Evolutionary conservation across 805 yeast genomes (phyloP), one percentile per base, ranked within the genome.

Genomic region (Schizosaccharomyces osmophilus): DNA sequence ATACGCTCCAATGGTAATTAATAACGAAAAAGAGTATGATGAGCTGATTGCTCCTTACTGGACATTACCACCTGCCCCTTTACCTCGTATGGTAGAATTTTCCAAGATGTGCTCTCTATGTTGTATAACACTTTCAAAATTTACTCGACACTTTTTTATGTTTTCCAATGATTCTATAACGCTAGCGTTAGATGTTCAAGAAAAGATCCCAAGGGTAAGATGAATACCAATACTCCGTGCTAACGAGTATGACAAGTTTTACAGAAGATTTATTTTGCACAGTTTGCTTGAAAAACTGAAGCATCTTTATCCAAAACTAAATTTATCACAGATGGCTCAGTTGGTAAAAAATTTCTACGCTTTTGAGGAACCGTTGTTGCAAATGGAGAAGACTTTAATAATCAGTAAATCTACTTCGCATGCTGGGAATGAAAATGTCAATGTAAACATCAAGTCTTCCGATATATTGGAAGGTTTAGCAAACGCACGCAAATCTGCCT

Each of bases 21-120:
- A 82, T 64, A 81, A 81, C 60, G 69, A 73, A 51, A 73, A 75
- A 13, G 78, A 84, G 60, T 86, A 82, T 69, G 82, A 80, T 24
- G 79, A 80, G 64, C 80, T 85, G 42, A 74, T 83, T 63, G 76
- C 75, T 29, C 77, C 82, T 1, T 78, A 87, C 64, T 87, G 94
- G 94, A 82, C 68, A 75, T 77, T 60, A 78, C 79, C 3, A 78
- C 74, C 22, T 19, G 59, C 8, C 62, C 62, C 68, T 6, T 79
- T 79, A 63, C 84, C 87, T 1, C 75, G 81, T 63, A 80, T 83
- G 0, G 72, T 90, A 61, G 97, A 97, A 17, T 93, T 90, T 68
- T 86, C 95, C 61, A 84, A 85, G 62, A 81, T 87, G 63, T 89
- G 87, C 67, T 89, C 95, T 31, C 84, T 87, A 73, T 81, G 87